Base-by-base conservation (phyloP, 306 rosid species). In the Quercus mongolica region DNA sequence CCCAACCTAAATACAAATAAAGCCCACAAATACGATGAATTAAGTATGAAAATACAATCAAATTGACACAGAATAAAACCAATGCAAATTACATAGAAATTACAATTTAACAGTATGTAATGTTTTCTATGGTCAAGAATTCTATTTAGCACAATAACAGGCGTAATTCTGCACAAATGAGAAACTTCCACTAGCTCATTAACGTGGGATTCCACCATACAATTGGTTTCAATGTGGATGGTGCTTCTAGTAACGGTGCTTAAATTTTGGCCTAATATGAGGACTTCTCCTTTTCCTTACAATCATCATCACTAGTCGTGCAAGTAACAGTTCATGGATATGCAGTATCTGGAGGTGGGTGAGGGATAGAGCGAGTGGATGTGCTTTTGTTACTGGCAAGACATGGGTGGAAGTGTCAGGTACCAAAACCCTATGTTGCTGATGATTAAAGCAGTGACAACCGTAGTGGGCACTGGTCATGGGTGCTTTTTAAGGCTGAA, bases 341-440 rank as follows among this genome's bases (percentile, higher is more conserved):
- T 84, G 99, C 99, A 2, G 87, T 87, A 63, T 83, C 97, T 20
- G 99, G 99, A 56, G 95, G 99, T 31, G 99, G 99, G 3, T 87
- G 97, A 77, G 99, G 97, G 63, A 90, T 92, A 19, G 99, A 95
- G 84, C 89, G 97, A 80, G 92, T 91, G 56, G 98, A 92, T 75
- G 89, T 92, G 69, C 99, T 46, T 79, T 90, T 84, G 97, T 91
- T 78, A 92, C 97, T 57, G 97, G 99, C 69, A 89, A 90, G 76
- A 92, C 84, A 51, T 95, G 97, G 97, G 57, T 87, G 30, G 98
- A 92, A 82, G 94, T 97, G 76, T 84, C 86, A 90, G 91, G 78
- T 84, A 71, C 82, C 98, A 92, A 84, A 91, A 97, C 89, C 86
- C 11, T 90, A 95, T 62, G 75, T 91, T 38, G 30, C 97, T 12